Evolutionary conservation across 2,329 filamentous ascomycete genomes (phyloP).

Genomic region (Fusarium annulatum): DNA sequence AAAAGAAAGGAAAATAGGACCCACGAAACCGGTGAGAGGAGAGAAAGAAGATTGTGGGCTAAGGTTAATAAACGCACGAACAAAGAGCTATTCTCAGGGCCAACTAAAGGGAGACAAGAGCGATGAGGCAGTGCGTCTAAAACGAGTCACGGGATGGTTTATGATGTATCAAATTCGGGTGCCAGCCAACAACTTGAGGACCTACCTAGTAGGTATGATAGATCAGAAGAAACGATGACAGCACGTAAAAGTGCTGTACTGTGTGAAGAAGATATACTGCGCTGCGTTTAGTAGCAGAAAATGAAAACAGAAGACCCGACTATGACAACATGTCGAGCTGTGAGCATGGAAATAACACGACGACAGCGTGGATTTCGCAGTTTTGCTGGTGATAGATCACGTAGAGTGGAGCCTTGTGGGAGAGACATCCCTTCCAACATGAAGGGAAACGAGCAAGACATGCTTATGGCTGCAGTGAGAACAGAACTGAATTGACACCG

Average conservation of each 20-base stretch:
- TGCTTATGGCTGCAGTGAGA: background rate
- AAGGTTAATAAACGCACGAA: background rate
- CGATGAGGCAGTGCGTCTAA: conserved; percentile 14
- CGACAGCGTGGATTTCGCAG: background rate
- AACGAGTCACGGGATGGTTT: conserved; percentile 22
- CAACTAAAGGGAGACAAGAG: conserved; percentile 7
- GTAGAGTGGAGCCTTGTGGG: background rate
- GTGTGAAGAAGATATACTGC: background rate
- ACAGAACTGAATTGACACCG: background rate
- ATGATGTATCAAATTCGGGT: conserved; percentile 37
- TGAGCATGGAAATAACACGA: background rate
- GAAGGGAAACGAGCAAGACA: conserved; percentile 6
- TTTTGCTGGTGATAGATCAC: conserved; percentile 15
- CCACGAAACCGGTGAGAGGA: conserved; percentile 20
- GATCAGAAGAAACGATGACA: background rate
- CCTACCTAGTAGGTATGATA: background rate
- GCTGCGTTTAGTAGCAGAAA: background rate
- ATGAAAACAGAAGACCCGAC: background rate
- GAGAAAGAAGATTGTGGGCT: background rate
- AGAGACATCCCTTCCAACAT: background rate
- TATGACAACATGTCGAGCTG: background rate
- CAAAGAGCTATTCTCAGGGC: background rate
- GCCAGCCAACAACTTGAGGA: background rate
- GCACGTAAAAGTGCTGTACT: background rate
- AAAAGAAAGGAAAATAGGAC: conserved; percentile 1